Evolutionary conservation across 192 early-diverging fungal species (phyloP).

Genomic region (Coemansia aciculifera): DNA sequence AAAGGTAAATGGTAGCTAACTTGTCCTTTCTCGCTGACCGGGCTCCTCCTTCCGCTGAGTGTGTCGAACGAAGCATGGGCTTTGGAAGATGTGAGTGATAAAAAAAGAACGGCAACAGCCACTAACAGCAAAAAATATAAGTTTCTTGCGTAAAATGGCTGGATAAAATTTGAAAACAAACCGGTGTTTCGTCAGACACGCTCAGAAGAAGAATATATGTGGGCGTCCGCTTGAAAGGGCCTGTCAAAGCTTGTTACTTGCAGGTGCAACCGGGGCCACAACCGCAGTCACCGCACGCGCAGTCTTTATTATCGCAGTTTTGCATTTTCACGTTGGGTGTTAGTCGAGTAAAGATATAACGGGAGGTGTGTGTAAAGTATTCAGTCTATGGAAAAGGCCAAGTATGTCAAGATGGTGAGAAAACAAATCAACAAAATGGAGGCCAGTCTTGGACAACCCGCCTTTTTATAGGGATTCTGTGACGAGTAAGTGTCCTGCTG

Average conservation of each 20-base stretch:
- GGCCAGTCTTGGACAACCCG: not conserved
- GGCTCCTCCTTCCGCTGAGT: not conserved
- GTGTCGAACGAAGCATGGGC: slow-evolving; percentile 3
- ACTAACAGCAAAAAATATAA: not conserved
- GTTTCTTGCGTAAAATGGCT: not conserved
- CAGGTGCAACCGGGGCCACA: not conserved
- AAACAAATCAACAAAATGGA: not conserved
- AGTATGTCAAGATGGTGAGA: not conserved
- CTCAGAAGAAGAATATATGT: not conserved
- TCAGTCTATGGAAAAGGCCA: not conserved
- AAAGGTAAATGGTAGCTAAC: not conserved
- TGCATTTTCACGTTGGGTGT: not conserved
- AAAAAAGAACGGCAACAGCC: slow-evolving; percentile 5
- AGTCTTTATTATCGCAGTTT: not conserved
- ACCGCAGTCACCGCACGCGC: not conserved
- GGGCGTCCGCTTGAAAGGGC: not conserved
- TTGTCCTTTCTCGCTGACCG: slow-evolving; percentile 3
- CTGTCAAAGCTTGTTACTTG: not conserved
- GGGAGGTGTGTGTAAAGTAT: not conserved
- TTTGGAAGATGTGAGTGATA: not conserved
- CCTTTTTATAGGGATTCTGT: slow-evolving; percentile 1
- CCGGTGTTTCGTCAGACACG: not conserved
- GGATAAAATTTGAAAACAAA: not conserved
- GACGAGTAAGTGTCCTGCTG: not conserved
- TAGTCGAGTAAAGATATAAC: not conserved